Evolutionary conservation across 2,329 filamentous ascomycete species (phyloP), one percentile per base, ranked within the genome.

Genomic region (Verticillium nonalfalfae): DNA sequence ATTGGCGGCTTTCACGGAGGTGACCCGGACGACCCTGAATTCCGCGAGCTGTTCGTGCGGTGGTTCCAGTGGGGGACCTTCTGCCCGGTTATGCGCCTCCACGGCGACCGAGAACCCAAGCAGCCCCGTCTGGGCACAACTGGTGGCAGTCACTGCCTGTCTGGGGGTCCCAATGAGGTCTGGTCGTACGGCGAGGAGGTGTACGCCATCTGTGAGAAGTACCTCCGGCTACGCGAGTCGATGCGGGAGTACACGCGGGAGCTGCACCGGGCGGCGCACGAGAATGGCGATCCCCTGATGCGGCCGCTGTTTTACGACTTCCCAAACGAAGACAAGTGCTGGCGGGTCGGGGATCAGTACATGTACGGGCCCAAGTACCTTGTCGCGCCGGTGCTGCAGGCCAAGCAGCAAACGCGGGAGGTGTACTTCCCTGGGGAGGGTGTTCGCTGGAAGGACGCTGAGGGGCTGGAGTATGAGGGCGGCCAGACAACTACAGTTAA

Each of bases 51-150:
- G 0, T 85, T 89, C 62, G 81, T 85, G 1, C 75, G 87, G 1
- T 90, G 87, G 87, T 90, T 90, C 70, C 86, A 89, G 66, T 90
- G 86, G 85, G 86, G 83, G 1, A 75, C 85, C 0, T 89, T 87
- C 67, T 88, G 85, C 61, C 87, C 87, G 0, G 86, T 90, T 1
- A 87, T 90, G 81, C 75, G 87, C 2, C 76, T 89, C 0, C 87
- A 90, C 66, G 87, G 87, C 7, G 84, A 89, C 67, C 79, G 87
- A 0, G 85, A 88, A 68, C 87, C 87, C 0, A 78, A 71, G 55
- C 75, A 76, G 65, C 69, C 62, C 5, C 64, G 63, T 39, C 60
- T 63, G 11, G 64, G 64, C 4, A 64, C 62, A 7, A 65, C 64
- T 1, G 64, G 64, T 4, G 64, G 64, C 4, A 60, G 60, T 3